Conservation (phyloP, 441 rosid genomes). For the Pelargonium citronellum region DNA sequence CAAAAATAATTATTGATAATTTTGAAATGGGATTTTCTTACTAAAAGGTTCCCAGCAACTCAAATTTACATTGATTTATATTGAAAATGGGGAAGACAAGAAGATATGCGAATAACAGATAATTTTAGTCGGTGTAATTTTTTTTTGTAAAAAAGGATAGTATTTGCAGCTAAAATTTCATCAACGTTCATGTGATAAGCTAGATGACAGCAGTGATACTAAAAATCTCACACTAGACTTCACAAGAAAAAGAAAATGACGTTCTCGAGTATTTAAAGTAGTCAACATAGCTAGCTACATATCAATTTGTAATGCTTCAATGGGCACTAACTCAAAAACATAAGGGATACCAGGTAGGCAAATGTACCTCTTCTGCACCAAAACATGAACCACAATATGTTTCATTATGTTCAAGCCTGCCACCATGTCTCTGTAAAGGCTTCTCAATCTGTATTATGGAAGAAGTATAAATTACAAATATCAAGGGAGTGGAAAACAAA, state of each 20-base stretch:
- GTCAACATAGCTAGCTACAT: not conserved
- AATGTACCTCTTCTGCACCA: slow-evolving; percentile 74
- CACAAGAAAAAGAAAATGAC: not conserved
- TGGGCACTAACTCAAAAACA: not conserved
- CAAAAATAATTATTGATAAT: not conserved
- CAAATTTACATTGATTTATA: not conserved
- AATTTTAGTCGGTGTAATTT: not conserved
- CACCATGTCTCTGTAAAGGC: slow-evolving; percentile 91
- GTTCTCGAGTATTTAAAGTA: not conserved
- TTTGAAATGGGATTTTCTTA: not conserved
- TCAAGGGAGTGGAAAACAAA: slow-evolving; percentile 1
- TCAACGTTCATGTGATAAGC: not conserved
- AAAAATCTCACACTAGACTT: not conserved
- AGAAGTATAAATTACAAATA: not conserved
- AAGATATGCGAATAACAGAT: not conserved
- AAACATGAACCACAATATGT: slow-evolving; percentile 92
- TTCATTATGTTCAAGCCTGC: slow-evolving; percentile 89
- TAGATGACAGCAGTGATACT: not conserved
- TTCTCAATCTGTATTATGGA: slow-evolving; percentile 63
- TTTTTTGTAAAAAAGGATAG: not conserved
- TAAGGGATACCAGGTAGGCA: slow-evolving; percentile 9
- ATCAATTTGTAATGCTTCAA: not conserved
- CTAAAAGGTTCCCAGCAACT: not conserved
- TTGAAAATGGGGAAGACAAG: not conserved
- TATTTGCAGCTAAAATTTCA: not conserved